These are phyloP conservation scores for Dactylis glomerata DNA, from an alignment of 176 grass and related monocot genomes.

Conservation along the genomic window DNA sequence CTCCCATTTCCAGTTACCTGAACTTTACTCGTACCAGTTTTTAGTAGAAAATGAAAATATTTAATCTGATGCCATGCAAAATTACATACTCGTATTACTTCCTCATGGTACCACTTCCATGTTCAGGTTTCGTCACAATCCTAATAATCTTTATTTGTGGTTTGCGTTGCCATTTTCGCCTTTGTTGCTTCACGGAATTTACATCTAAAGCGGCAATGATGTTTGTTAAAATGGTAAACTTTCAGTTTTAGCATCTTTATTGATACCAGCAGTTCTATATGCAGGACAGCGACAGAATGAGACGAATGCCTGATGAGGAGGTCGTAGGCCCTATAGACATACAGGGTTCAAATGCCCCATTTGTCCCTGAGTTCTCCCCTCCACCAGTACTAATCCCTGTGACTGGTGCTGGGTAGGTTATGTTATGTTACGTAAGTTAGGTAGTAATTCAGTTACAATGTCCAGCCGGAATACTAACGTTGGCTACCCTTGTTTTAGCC, in stretches of 20 bases:
- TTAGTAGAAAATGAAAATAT: not conserved
- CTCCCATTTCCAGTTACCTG: not conserved
- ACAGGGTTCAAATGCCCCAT: conserved; percentile 34
- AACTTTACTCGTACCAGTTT: not conserved
- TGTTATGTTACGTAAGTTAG: not conserved
- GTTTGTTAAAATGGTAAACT: not conserved
- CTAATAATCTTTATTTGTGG: not conserved
- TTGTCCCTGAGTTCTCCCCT: conserved; percentile 34
- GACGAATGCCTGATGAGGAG: conserved; percentile 37
- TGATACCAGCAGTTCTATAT: conserved; percentile 3
- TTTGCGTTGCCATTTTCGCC: not conserved
- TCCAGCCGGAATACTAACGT: conserved; percentile 18
- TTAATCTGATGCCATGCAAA: not conserved
- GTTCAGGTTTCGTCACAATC: not conserved
- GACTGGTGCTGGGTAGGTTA: conserved; percentile 71
- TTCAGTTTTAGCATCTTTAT: not conserved
- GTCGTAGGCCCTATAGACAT: conserved; percentile 39
- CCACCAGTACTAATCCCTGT: conserved; percentile 62
- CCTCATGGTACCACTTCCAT: too few relatives aligned
- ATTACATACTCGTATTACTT: not conserved
- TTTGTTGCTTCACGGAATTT: conserved; percentile 8
- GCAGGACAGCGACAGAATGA: conserved; percentile 51
- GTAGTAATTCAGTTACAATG: conserved; percentile 19
- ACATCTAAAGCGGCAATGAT: not conserved
- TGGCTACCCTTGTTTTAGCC: conserved; percentile 43